Percentiles rank a stretch among this genome's conserved stretches.
phyloP scores from a whole-genome alignment of 768 basidiomycete genomes.

The Boletus pseudo-olivaceus region DNA sequence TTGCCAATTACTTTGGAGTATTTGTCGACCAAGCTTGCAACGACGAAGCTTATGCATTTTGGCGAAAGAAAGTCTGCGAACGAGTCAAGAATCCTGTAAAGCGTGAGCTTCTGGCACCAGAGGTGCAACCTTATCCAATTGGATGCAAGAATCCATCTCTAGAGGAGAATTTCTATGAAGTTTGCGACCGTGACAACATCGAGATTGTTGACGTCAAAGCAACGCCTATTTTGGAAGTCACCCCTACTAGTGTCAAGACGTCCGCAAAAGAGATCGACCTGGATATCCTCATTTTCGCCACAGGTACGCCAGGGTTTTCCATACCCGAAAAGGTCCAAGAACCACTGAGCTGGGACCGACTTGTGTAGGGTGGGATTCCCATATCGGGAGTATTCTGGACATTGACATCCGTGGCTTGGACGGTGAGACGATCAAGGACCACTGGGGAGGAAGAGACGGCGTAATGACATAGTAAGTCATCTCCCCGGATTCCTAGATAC shows the following conservation, averaged over 20 bases:
- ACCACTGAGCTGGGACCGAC: background rate
- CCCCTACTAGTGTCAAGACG: slow-evolving; percentile 1
- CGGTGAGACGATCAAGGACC: slow-evolving; percentile 5
- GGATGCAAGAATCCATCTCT: slow-evolving; percentile 8
- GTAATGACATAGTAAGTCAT: slow-evolving; percentile 6
- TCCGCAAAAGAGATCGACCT: slow-evolving; percentile 2
- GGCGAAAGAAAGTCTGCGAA: slow-evolving; percentile 9
- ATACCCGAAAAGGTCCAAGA: background rate
- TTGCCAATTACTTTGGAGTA: slow-evolving; percentile 1
- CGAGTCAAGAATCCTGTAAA: slow-evolving; percentile 8
- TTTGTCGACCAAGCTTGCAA: slow-evolving; percentile 1
- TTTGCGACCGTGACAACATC: slow-evolving; percentile 8
- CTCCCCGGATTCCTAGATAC: background rate
- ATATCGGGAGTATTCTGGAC: background rate
- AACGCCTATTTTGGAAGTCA: slow-evolving; percentile 8
- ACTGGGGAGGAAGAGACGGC: slow-evolving; percentile 5
- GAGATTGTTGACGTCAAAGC: slow-evolving; percentile 11
- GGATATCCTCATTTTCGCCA: slow-evolving; percentile 8
- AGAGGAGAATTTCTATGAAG: slow-evolving; percentile 9
- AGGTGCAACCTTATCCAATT: slow-evolving; percentile 2
- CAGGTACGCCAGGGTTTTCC: background rate
- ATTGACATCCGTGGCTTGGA: slow-evolving; percentile 7
- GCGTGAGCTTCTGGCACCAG: slow-evolving; percentile 8
- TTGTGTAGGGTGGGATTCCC: slow-evolving; percentile 3
- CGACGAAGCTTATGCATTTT: slow-evolving; percentile 5